Evolutionary conservation across 768 basidiomycete genomes (phyloP).

Genomic region (Boletus sp.): DNA sequence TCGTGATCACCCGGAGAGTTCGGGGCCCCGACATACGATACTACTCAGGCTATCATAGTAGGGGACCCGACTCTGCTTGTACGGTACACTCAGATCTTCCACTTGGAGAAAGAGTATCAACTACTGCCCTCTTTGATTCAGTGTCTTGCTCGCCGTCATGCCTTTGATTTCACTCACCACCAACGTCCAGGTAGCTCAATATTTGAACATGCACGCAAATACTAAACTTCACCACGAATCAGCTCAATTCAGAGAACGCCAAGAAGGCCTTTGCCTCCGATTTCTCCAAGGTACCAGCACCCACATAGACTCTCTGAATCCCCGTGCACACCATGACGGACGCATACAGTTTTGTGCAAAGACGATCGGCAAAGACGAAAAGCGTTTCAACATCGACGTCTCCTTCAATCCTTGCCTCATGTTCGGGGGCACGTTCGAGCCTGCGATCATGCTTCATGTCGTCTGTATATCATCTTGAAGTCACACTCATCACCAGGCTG

Average conservation of each 20-base stretch:
- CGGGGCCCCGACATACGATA: neutral
- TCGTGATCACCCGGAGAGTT: no score
- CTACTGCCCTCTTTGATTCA: no score
- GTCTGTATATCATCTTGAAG: conserved; percentile 39
- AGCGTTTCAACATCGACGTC: conserved; percentile 52
- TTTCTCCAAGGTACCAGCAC: conserved; percentile 51
- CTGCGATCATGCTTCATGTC: conserved; percentile 56
- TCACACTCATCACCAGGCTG: neutral
- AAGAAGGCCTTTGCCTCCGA: conserved; percentile 41
- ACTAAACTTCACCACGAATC: neutral
- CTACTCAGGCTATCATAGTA: no score
- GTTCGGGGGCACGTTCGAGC: conserved; percentile 63
- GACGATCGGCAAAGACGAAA: conserved; percentile 53
- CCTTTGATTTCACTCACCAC: conserved; percentile 40
- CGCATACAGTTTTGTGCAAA: conserved; percentile 48
- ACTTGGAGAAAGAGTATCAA: no score
- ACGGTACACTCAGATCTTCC: no score
- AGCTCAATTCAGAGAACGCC: conserved; percentile 25
- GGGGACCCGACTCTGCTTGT: no score
- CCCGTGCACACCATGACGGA: neutral
- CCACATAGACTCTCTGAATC: neutral
- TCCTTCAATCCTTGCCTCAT: conserved; percentile 58
- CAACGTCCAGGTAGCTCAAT: conserved; percentile 33
- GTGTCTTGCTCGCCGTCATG: conserved; percentile 23
- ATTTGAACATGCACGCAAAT: neutral